Evolutionary conservation across 169 alveolate genomes (phyloP), one percentile per base, ranked within the genome.

Genomic region (Plasmodium ovale): DNA sequence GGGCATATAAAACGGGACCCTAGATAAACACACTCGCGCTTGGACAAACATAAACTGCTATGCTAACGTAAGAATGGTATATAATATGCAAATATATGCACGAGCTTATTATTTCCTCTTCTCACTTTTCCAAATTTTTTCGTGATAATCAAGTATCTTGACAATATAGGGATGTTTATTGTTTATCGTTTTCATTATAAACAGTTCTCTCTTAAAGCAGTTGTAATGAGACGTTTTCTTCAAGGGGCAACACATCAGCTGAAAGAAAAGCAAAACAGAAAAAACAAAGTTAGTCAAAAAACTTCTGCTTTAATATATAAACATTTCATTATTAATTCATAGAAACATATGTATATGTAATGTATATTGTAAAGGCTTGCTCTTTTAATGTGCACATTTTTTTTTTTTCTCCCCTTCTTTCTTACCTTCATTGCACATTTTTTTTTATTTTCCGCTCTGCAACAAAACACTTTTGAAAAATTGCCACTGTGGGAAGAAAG

Each of bases 341-440:
- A 9, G 5, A n/a, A n/a, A n/a, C n/a, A n/a, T n/a, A n/a, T n/a
- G n/a, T n/a, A n/a, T n/a, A n/a, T n/a, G n/a, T n/a, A n/a, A n/a
- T n/a, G n/a, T n/a, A n/a, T n/a, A n/a, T n/a, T n/a, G n/a, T n/a
- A n/a, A n/a, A n/a, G n/a, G n/a, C n/a, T n/a, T n/a, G n/a, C n/a
- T n/a, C n/a, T n/a, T n/a, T n/a, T n/a, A n/a, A n/a, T n/a, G n/a
- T n/a, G n/a, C n/a, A n/a, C 21, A 19, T 21, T 31, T 25, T 6
- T 53, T 29, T 47, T 54, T 54, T 69, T 68, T 25, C 5, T 2
- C 42, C 29, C 14, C 27, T 49, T 23, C 25, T 25, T 54, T 54
- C 71, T 59, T 64, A 79, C 89, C 82, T 79, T 79, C 89, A 79
- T 79, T 33, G 89, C 89, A 39, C 77, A 79, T 54, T 64, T 79